Percentiles rank a stretch among this genome's conserved stretches.
These are phyloP conservation scores for Rhynchospora tenuis DNA, from an alignment of 176 grass and related monocot genomes.

Conservation along the genomic window DNA sequence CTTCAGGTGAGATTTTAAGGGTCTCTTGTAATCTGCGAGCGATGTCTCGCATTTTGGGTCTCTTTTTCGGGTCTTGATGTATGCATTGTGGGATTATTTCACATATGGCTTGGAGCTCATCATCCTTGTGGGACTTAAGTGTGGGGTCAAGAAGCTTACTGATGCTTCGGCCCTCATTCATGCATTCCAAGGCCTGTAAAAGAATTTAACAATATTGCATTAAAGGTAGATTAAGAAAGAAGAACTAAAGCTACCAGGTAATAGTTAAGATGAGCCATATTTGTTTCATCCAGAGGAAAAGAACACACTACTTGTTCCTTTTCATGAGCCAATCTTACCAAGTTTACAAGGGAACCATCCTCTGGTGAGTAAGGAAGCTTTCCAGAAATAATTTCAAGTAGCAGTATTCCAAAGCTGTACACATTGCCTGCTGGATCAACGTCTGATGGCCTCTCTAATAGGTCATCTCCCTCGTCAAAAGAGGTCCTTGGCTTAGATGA, in stretches of 20 bases:
- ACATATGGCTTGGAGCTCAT: slow-evolving; percentile 66
- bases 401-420: slow-evolving; percentile 76
- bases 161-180: slow-evolving; percentile 44
- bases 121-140: slow-evolving; percentile 59
- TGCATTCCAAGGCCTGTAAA: slow-evolving; percentile 69
- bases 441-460: slow-evolving; percentile 33
- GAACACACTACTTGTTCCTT: slow-evolving; percentile 13
- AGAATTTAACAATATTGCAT: not conserved
- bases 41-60: slow-evolving; percentile 73
- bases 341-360: slow-evolving; percentile 48
- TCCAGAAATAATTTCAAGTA: slow-evolving; percentile 95
- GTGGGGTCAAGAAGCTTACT: slow-evolving; percentile 61
- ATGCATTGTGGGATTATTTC: slow-evolving; percentile 70
- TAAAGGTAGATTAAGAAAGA: not conserved
- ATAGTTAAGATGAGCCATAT: not conserved
- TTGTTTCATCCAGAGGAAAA: not conserved
- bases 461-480: slow-evolving; percentile 23
- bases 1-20: slow-evolving; percentile 67
- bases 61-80: slow-evolving; percentile 60
- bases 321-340: slow-evolving; percentile 39
- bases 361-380: slow-evolving; percentile 59
- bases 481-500: slow-evolving; percentile 46
- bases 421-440: slow-evolving; percentile 78
- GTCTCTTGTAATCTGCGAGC: slow-evolving; percentile 45
- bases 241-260: not conserved